Percentiles rank a stretch among this genome's conserved stretches.
Conservation (phyloP, 768 basidiomycete species). For the Solioccasus polychromus region DNA sequence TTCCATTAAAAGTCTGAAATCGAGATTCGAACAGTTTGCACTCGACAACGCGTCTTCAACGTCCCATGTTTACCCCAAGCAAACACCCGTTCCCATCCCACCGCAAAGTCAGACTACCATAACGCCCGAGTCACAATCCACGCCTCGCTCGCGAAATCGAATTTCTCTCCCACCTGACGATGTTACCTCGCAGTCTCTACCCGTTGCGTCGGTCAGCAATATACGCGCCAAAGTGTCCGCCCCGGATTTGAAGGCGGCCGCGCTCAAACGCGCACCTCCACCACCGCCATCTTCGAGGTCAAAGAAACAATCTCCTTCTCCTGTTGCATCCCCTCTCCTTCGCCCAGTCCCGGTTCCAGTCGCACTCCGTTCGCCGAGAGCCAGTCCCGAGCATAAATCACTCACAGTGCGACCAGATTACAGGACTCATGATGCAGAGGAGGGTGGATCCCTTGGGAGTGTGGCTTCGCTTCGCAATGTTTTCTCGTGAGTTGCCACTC, state of each 20-base stretch:
- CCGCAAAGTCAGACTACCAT: constrained; percentile 14
- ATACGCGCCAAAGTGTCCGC: constrained; percentile 50
- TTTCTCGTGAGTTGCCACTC: constrained; percentile 45
- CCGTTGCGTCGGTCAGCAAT: constrained; percentile 26
- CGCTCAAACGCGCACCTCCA: constrained; percentile 52
- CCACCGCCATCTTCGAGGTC: constrained; percentile 47
- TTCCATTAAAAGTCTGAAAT: constrained; percentile 67
- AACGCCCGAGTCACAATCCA: constrained; percentile 28
- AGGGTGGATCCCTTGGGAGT: constrained; percentile 16
- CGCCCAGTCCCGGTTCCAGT: constrained; percentile 47
- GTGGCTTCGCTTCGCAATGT: constrained; percentile 44
- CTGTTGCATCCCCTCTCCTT: constrained; percentile 47
- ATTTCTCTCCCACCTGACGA: constrained; percentile 27
- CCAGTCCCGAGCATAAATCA: constrained; percentile 19
- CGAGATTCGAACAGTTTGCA: constrained; percentile 69
- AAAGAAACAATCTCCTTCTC: constrained; percentile 37
- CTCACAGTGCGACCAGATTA: background rate
- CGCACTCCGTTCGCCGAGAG: constrained; percentile 16
- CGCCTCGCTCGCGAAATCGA: constrained; percentile 43
- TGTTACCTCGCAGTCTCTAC: constrained; percentile 15
- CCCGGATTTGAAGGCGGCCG: constrained; percentile 46
- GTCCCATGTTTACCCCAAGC: constrained; percentile 1
- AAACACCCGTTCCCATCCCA: constrained; percentile 3
- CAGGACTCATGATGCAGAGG: constrained; percentile 4
- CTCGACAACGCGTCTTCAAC: constrained; percentile 30